Evolutionary conservation across 2,329 filamentous ascomycete genomes (phyloP), one percentile per base, ranked within the genome.

Genomic region (Stagonosporopsis cucurbitacearum): DNA sequence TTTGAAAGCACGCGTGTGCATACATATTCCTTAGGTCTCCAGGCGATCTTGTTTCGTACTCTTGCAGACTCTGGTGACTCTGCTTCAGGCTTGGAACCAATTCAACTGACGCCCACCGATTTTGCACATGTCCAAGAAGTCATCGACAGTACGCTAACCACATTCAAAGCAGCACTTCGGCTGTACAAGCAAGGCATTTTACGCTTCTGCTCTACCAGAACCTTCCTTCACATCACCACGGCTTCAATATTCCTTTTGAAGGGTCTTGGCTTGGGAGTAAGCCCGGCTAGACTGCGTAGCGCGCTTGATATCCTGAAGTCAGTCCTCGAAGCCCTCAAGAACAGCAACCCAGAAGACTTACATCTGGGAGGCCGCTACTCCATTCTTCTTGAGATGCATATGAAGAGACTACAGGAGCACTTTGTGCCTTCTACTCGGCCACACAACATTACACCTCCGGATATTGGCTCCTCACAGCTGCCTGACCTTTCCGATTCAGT

Each of bases 361-460:
- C 39, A 42, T 28, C 23, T 42, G 4, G 39, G 39, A 26, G 39
- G 39, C 20, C 39, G 39, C 5, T 42, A 42, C 23, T 26, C 39
- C 4, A 42, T 42, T 4, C 17, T 46, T 22, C 43, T 46, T 3
- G 43, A 46, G 43, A 35, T 46, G 43, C 43, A 46, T 30, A 46
- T 46, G 43, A 25, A 30, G 15, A 35, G 43, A n/a, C 32, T 46
- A 46, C 43, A 46, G 15, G 43, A 46, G 20, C 43, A 46, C 22
- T 46, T 46, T 20, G 32, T 46, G 8, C 43, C 43, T 9, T 46
- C 43, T 3, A 46, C 32, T 35, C 30, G 43, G 30, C 43, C 43
- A 25, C 43, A 46, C 30, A 46, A 46, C 43, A 46, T 46, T 9
- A 46, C 43, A 15, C 43, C 43, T 17, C 43, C 43, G 25, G 32